Conservation (phyloP, 2,329 filamentous ascomycete species). For the Oidium heveae region DNA sequence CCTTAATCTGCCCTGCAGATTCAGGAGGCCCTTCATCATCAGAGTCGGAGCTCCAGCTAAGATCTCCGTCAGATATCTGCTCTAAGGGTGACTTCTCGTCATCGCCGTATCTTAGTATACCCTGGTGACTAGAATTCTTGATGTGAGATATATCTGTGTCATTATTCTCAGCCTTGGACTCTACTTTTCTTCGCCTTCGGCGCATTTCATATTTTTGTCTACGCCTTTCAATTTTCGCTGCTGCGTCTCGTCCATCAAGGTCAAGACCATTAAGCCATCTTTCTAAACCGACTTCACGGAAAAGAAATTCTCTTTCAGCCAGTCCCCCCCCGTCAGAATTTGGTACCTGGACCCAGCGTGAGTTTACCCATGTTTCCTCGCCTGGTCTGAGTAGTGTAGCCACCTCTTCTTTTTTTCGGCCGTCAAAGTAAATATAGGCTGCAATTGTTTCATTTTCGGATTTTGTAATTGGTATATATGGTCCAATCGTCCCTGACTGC, state of each 20-base stretch:
- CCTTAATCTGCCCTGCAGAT: conserved; percentile 92
- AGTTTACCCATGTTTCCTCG: conserved; percentile 98
- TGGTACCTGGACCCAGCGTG: conserved; percentile 85
- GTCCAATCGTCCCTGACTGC: conserved; percentile 34
- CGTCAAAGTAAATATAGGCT: conserved; percentile 97
- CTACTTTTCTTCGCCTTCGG: conserved; percentile 34
- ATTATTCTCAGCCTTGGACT: conserved; percentile 20
- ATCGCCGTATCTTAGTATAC: conserved; percentile 57
- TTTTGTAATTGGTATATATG: conserved; percentile 78
- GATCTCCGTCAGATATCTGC: conserved; percentile 34
- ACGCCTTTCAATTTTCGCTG: conserved; percentile 72
- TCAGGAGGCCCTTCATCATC: conserved; percentile 71
- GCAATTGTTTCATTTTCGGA: conserved; percentile 93
- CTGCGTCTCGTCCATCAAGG: conserved; percentile 75
- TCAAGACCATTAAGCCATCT: conserved; percentile 92
- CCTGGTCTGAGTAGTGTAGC: conserved; percentile 76
- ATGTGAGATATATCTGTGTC: not conserved
- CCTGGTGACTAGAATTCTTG: conserved; percentile 10
- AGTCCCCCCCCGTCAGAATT: conserved; percentile 78
- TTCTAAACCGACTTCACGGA: conserved; percentile 87
- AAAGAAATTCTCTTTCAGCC: conserved; percentile 88
- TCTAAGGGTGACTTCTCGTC: conserved; percentile 54
- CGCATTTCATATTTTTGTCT: conserved; percentile 52
- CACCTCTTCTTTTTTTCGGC: conserved; percentile 83
- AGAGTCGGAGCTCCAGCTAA: conserved; percentile 50